Base-by-base conservation (phyloP, 768 basidiomycete species). In the Floccularia luteovirens region DNA sequence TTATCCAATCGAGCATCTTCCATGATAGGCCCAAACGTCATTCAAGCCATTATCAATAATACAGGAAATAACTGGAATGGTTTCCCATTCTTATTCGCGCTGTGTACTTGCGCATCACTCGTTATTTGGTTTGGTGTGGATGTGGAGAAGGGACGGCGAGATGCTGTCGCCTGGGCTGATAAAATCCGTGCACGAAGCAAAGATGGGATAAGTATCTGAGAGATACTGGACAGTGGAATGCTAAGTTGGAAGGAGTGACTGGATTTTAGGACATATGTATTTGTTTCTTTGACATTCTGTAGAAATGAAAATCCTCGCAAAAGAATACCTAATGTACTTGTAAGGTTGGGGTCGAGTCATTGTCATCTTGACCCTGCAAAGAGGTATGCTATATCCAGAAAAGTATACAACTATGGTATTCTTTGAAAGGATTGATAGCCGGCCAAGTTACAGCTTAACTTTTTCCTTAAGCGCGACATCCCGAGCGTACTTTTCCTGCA, bases 21-120 rank as follows among this genome's bases (percentile, higher is more conserved):
- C 2, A 86, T 89, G 75, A 78, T 90, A 31, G 89, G 88, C 0
- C 87, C 88, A 0, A 90, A 85, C 45, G 86, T 90, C 6, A 80
- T 90, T 27, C 84, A 89, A 54, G 84, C 77, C 2, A 88, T 90
- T 53, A 89, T 91, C 43, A 66, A 88, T 58, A 63, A 62, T 36
- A 68, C 77, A 2, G 80, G 79, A 0, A 70, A 77, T 54, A 88
- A 84, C 53, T 90, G 88, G 88, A 70, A 74, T 52, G 88, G 88
- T 0, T 90, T 90, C 56, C 82, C 85, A 2, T 90, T 90, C 64
- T 61, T 90, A 17, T 89, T 90, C 49, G 80, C 77, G 21, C 60
- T 89, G 5, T 88, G 84, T 48, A 53, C 63, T 7, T 52, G 60
- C 16, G 86, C 88, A 1, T 81, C 79, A 21, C 16, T 87, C 34